Base-by-base conservation (phyloP, 176 grass and related monocot species). In the Raddia guianensis region DNA sequence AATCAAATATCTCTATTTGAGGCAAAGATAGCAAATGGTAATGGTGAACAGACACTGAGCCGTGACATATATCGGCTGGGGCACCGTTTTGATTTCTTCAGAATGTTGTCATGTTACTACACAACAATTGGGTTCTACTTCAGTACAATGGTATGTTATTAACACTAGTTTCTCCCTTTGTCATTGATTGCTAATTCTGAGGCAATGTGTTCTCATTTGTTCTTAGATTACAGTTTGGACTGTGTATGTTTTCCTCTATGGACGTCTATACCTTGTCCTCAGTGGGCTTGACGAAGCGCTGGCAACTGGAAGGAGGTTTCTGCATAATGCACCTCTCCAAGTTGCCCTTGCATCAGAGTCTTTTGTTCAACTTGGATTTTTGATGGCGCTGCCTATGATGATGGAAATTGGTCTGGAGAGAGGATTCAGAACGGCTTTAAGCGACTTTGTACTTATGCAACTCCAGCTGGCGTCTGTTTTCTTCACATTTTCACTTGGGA, bases 381-480 rank as follows among this genome's bases (percentile, higher is more conserved):
- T 98, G 63, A 98, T 98, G 95, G 95, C 95, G 9, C 64, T 98
- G 9, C 95, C 95, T 55, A 98, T 98, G 95, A 92, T 98, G 95
- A 98, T 98, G 95, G 95, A 98, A 68, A 98, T 94, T 16, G 95
- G 95, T 48, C 72, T 98, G 56, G 95, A 98, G 76, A 94, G 92
- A 70, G 95, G 95, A 72, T 98, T 98, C 81, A 93, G 95, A 70
- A 99, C 90, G 11, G 96, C 96, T 70, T 82, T 99, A 49, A 99
- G 90, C 60, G 96, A 99, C 66, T 99, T 99, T 53, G 88, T 99
- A 68, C 90, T 99, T 14, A 99, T 99, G 96, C 96, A 99, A 62
- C 89, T 99, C 52, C 96, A 99, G 61, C 72, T 99, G 65, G 96
- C 96, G 32, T 99, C 96, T 48, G 96, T 99, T 67, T 99, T 99